Base-by-base conservation (phyloP, 2,329 filamentous ascomycete genomes). In the Cordyceps pruinosa region DNA sequence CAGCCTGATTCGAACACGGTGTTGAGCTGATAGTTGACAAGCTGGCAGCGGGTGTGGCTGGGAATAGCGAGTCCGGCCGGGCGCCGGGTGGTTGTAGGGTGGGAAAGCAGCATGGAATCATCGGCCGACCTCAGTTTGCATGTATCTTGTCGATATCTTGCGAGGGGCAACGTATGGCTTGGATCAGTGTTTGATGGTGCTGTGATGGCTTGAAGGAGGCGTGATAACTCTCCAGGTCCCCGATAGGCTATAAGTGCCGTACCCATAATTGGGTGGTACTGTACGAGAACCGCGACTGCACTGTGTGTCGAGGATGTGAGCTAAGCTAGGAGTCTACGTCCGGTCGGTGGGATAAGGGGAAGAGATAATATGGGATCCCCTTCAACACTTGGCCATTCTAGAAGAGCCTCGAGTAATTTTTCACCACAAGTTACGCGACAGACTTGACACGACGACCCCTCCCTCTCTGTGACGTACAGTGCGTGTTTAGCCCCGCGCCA, bases 191-290 rank as follows among this genome's bases (percentile, higher is more conserved):
- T 34, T 53, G 28, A 23, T 28, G 39, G 28, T 6, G 4, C 12
- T 26, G 9, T n/a, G 37, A 19, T 5, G 25, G 2, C 26, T 8
- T 34, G 5, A 30, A 32, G 39, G 50, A 30, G n/a, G n/a, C n/a
- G n/a, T 44, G 26, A 52, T 15, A n/a, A n/a, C 37, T 42, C 37
- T 53, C 50, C 50, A 53, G 50, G 50, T 53, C 26, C 50, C 32
- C 21, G 37, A 41, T 32, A 5, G 6, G 10, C 28, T 5, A 39
- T 25, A 53, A 53, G 37, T 53, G 50, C 26, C 39, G 50, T 34
- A 15, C 15, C 50, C 50, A 44, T 44, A 23, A 26, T 44, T 53
- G 50, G 50, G 50, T 34, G 37, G 17, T 34, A 53, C 50, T 44
- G 39, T 44, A 44, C 26, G 35, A 17, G 5, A 25, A 34, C 25